Evolutionary conservation across 2,329 filamentous ascomycete genomes (phyloP).

Genomic region (Sarocladium oryzae): DNA sequence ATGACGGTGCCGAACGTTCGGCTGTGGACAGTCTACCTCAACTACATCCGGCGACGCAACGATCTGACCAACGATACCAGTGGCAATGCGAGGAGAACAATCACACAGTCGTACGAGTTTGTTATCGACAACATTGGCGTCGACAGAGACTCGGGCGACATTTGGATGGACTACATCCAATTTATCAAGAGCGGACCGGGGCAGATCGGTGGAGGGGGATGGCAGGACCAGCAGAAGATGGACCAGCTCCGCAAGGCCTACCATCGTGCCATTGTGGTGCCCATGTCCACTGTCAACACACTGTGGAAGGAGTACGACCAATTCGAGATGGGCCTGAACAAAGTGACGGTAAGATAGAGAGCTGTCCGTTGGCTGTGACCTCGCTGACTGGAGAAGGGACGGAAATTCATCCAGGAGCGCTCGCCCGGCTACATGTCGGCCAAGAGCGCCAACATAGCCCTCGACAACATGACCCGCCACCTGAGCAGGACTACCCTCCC

Average conservation of each 20-base stretch:
- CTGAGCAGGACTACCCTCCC: constrained; percentile 74
- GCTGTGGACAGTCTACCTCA: constrained; percentile 88
- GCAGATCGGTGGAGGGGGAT: constrained; percentile 73
- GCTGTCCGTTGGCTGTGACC: constrained; percentile 10
- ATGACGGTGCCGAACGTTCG: constrained; percentile 74
- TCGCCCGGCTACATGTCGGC: constrained; percentile 96
- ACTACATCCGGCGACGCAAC: constrained; percentile 89
- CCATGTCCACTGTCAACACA: constrained; percentile 73
- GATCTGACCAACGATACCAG: constrained; percentile 72
- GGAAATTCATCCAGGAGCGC: constrained; percentile 89
- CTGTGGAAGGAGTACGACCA: constrained; percentile 98
- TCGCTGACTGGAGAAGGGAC: constrained; percentile 52
- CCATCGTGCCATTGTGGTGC: constrained; percentile 80
- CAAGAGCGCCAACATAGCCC: constrained; percentile 77
- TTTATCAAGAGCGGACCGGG: constrained; percentile 88
- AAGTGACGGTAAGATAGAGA: constrained; percentile 62
- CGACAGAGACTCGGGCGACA: constrained; percentile 79
- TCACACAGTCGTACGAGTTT: constrained; percentile 86
- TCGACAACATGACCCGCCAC: constrained; percentile 81
- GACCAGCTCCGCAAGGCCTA: constrained; percentile 88
- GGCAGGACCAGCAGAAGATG: constrained; percentile 99
- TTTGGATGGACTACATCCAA: constrained; percentile 93
- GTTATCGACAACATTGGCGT: constrained; percentile 84
- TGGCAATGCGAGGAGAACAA: constrained; percentile 69
- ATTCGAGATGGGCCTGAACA: constrained; percentile 92